These are phyloP conservation scores for Talaromyces sp. DNA, from an alignment of 2,329 filamentous ascomycete genomes.

Conservation along the genomic window DNA sequence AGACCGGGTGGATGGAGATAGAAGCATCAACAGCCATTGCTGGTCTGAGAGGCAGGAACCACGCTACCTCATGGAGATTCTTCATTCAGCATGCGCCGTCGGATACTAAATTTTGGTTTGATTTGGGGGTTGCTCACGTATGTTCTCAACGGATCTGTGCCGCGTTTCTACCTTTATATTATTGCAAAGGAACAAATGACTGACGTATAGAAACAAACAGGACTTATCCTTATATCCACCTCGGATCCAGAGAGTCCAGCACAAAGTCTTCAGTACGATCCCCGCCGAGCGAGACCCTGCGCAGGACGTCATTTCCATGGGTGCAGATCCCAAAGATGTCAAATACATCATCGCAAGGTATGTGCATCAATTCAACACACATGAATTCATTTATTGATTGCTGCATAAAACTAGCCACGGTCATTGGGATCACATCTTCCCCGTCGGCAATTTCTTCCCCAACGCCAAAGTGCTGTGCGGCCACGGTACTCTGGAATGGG, in stretches of 20 bases:
- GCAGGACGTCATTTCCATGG: constrained; percentile 10
- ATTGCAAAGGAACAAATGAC: background rate
- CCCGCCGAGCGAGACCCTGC: constrained; percentile 7
- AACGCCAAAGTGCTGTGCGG: constrained; percentile 13
- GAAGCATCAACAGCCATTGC: constrained; percentile 7
- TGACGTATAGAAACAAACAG: background rate
- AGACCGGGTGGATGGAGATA: constrained; percentile 9
- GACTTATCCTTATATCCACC: constrained; percentile 9
- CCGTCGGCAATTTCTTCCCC: background rate
- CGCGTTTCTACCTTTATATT: background rate
- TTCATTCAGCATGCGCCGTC: constrained; percentile 9
- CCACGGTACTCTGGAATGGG: background rate
- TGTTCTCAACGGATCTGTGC: background rate
- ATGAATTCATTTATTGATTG: background rate
- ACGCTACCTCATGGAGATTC: constrained; percentile 9
- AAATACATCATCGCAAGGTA: constrained; percentile 12
- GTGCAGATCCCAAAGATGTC: constrained; percentile 12
- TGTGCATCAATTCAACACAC: background rate
- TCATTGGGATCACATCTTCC: constrained; percentile 14
- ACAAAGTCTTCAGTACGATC: constrained; percentile 3
- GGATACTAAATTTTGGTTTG: constrained; percentile 10
- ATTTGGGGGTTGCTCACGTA: constrained; percentile 11
- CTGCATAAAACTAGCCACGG: background rate
- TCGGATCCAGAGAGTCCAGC: constrained; percentile 3
- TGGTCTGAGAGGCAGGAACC: background rate